Evolutionary conservation across 441 rosid genomes (phyloP), one percentile per base, ranked within the genome.

Genomic region (Theobroma grandiflorum): DNA sequence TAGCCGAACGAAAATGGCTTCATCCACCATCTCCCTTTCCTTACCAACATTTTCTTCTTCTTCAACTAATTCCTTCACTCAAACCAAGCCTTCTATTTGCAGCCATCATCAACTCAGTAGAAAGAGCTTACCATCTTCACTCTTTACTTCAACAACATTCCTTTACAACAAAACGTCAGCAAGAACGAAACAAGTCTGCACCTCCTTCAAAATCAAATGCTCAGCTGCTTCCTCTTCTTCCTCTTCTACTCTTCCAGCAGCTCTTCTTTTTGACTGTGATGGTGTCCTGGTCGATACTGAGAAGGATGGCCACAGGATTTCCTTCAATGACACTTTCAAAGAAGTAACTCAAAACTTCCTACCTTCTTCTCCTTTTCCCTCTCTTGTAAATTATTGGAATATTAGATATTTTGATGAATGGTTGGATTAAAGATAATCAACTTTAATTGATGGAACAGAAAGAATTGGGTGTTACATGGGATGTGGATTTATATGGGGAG

Each of bases 271-370:
- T 73, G 96, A 96, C 76, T 96, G 99, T 76, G 99, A 96, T 77
- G 98, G 99, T 20, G 99, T 96, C 31, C 98, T 92, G 22, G 99
- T 95, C 64, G 99, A 96, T 77, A 95, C 98, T 26, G 98, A 95
- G 89, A 93, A 91, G 84, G 99, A 95, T 78, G 99, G 98, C 49
- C 98, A 96, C 85, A 83, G 95, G 88, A 85, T 95, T 88, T 96
- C 99, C 15, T 95, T 95, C 90, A 96, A 96, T 50, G 97, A 96
- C 73, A 96, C 98, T 84, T 96, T 96, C 84, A 84, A 77, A 47
- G 99, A 93, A 89, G 99, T 92, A 82, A 62, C 16, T 68, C 5
- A 11, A 8, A 4, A 26, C 2, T 33, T 58, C 57, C 40, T 50
- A 2, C 40, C 49, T 53, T 35, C 52, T 37, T 50, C 22, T 66